phyloP scores from a whole-genome alignment of 169 alveolate genomes.

The Plasmodium fragile region DNA sequence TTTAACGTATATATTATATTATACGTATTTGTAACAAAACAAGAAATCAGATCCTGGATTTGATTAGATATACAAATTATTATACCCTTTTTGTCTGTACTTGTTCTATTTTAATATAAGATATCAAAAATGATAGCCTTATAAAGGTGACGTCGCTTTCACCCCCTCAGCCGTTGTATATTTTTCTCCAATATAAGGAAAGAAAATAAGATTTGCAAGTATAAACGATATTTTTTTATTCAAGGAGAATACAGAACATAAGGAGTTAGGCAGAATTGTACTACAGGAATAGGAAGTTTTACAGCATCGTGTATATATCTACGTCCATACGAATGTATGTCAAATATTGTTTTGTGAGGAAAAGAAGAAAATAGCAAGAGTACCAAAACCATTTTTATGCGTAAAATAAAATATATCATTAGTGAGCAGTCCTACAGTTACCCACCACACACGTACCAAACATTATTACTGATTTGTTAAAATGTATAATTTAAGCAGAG shows the following conservation, averaged over 20 bases:
- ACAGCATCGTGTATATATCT: not conserved
- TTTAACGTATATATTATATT: constrained; percentile 1
- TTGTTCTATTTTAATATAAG: constrained; percentile 12
- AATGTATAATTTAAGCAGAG: constrained; percentile 42
- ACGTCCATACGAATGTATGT: not conserved
- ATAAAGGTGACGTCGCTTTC: not conserved
- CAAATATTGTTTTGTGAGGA: not conserved
- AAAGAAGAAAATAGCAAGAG: not conserved
- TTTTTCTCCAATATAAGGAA: constrained; percentile 11
- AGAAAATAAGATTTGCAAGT: constrained; percentile 17
- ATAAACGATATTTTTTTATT: not conserved
- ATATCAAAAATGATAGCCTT: constrained; percentile 30
- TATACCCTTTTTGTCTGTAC: not conserved
- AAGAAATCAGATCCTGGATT: constrained; percentile 12
- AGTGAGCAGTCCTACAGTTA: not conserved
- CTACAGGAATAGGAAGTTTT: not conserved
- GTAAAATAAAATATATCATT: not conserved
- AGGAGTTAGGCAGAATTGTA: not conserved
- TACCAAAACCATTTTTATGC: not conserved
- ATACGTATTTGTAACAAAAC: constrained; percentile 3
- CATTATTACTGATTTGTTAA: constrained; percentile 5
- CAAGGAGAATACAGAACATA: constrained; percentile 10
- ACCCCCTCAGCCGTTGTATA: constrained; percentile 8
- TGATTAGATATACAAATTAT: not conserved
- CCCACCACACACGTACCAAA: not conserved